A percentile compares a stretch with the other conserved stretches of the same genome.
phyloP scores from a whole-genome alignment of 257 asterid genomes.

The Oldenlandia corymbosa region DNA sequence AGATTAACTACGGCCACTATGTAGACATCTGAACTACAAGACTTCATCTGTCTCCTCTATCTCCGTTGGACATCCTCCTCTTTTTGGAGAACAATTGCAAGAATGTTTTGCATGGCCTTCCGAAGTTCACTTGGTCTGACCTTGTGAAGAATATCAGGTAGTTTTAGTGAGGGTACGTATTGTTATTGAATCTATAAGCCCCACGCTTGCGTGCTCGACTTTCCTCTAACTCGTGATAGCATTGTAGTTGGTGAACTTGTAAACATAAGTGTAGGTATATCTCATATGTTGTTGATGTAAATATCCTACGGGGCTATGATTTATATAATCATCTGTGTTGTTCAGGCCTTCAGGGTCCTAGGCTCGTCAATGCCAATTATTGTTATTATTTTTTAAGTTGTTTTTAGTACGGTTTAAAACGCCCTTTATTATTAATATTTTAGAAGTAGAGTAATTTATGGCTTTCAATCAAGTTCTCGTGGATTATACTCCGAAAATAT shows the following conservation, averaged over 20 bases:
- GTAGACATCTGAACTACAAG: not conserved
- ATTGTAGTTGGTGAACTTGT: not conserved
- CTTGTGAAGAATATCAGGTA: not conserved
- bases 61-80: constrained; percentile 1
- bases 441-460: no score
- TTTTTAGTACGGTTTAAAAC: not conserved
- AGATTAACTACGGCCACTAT: not conserved
- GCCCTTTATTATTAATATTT: not conserved
- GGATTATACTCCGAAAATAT: no score
- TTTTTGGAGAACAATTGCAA: not conserved
- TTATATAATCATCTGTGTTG: not conserved
- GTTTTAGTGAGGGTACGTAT: no score
- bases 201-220: not conserved
- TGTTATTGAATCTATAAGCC: not conserved
- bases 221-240: not conserved
- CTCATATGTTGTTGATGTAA: not conserved
- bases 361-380: not conserved
- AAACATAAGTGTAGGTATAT: not conserved
- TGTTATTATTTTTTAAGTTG: not conserved
- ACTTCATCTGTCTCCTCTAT: not conserved
- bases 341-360: not conserved
- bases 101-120: not conserved
- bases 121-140: not conserved
- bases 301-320: no score
- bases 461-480: no score